These are phyloP conservation scores for Ophiocordyceps camponoti-rufipedis DNA, from an alignment of 2,329 filamentous ascomycete species.

Conservation along the genomic window DNA sequence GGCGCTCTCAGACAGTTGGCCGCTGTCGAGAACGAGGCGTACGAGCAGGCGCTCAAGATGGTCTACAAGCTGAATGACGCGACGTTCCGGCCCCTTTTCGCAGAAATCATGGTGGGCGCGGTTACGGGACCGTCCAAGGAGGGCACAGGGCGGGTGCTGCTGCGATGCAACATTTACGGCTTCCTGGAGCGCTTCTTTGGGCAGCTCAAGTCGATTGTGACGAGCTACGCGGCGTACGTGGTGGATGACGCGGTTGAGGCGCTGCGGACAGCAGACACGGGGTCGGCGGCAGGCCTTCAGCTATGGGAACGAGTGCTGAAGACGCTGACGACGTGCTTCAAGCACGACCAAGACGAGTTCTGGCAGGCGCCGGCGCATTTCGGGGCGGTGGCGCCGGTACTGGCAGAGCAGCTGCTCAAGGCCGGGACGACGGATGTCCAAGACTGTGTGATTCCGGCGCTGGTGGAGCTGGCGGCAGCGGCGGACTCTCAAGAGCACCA, in stretches of 20 bases:
- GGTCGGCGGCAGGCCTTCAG: slow-evolving; percentile 25
- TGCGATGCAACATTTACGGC: slow-evolving; percentile 61
- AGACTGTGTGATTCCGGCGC: slow-evolving; percentile 48
- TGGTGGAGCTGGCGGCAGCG: slow-evolving; percentile 63
- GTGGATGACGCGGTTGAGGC: slow-evolving; percentile 55
- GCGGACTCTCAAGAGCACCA: slow-evolving; percentile 78
- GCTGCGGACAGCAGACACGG: slow-evolving; percentile 33
- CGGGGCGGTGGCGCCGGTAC: slow-evolving; percentile 45
- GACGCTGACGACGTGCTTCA: slow-evolving; percentile 59
- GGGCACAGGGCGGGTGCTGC: slow-evolving; percentile 33
- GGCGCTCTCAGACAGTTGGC: slow-evolving; percentile 28
- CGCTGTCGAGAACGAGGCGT: slow-evolving; percentile 44
- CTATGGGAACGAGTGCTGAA: slow-evolving; percentile 54
- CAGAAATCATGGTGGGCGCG: slow-evolving; percentile 70
- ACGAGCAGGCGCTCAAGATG: slow-evolving; percentile 67
- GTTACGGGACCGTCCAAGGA: slow-evolving; percentile 43
- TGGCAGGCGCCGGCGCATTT: slow-evolving; percentile 91
- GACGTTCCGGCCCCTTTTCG: slow-evolving; percentile 81
- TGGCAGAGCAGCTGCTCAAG: slow-evolving; percentile 47
- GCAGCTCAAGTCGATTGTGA: slow-evolving; percentile 83
- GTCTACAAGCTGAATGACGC: slow-evolving; percentile 94
- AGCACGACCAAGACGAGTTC: slow-evolving; percentile 86
- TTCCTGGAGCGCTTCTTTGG: slow-evolving; percentile 70
- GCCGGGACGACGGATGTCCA: slow-evolving; percentile 24
- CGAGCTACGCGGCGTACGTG: slow-evolving; percentile 74